phyloP scores from a whole-genome alignment of 106 monocot genomes.

The Acorus calamus region DNA sequence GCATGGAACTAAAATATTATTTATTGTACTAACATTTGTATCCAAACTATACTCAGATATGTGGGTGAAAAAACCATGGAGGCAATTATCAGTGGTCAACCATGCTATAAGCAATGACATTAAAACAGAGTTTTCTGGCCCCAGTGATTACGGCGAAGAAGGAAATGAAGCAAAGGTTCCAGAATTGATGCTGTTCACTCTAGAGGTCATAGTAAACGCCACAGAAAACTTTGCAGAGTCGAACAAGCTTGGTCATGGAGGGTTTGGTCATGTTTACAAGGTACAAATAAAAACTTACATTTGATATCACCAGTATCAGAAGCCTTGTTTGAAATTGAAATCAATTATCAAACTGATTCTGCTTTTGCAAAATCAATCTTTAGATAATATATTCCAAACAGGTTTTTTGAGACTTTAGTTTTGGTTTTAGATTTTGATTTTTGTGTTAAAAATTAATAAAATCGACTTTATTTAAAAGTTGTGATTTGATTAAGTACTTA shows the following conservation, averaged over 20 bases:
- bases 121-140: constrained; percentile 15
- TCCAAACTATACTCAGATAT: constrained; percentile 9
- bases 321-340: no score
- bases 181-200: constrained; percentile 20
- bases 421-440: no score
- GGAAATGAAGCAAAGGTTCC: constrained; percentile 10
- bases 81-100: neutral
- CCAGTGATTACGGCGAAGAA: constrained; percentile 15
- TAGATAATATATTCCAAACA: no score
- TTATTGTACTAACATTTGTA: neutral
- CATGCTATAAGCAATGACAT: neutral
- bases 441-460: no score
- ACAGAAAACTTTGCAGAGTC: constrained; percentile 29
- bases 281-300: constrained; percentile 2
- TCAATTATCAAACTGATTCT: no score
- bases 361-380: no score
- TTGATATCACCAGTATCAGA: no score
- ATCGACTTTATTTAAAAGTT: no score
- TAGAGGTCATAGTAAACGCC: constrained; percentile 17
- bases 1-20: no score
- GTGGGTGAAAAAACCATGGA: constrained; percentile 3
- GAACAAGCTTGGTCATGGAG: constrained; percentile 51
- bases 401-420: no score
- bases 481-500: no score
- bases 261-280: constrained; percentile 44